Conservation (phyloP, 768 basidiomycete species). For the Suillus subaureus region DNA sequence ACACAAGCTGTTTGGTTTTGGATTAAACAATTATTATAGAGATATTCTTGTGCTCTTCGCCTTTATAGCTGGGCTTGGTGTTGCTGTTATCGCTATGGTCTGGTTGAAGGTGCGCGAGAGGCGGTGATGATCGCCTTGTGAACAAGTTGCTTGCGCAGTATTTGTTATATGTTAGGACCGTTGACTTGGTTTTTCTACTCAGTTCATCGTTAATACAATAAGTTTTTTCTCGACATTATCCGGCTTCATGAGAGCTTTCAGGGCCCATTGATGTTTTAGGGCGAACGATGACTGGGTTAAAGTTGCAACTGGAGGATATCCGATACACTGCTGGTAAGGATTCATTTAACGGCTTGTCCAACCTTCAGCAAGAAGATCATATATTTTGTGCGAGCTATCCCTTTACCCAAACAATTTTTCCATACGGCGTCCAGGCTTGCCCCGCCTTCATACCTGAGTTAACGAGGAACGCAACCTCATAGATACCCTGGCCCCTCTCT, state of each 20-base stretch:
- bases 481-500: constrained; percentile 41
- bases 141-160: background rate
- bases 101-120: constrained; percentile 79
- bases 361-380: background rate
- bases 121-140: constrained; percentile 42
- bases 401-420: constrained; percentile 47
- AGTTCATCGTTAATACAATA: background rate
- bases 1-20: constrained; percentile 82
- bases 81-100: constrained; percentile 73
- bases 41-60: constrained; percentile 88
- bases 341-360: background rate
- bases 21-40: constrained; percentile 78
- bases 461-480: constrained; percentile 56
- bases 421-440: constrained; percentile 47
- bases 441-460: constrained; percentile 32
- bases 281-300: background rate
- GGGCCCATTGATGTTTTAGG: background rate
- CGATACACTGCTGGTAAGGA: background rate
- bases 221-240: background rate
- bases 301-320: background rate
- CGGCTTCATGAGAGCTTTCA: background rate
- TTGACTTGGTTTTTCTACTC: background rate
- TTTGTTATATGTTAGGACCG: background rate
- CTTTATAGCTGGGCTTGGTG: constrained; percentile 79
- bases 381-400: background rate